Evolutionary conservation across 2,329 filamentous ascomycete species (phyloP), one percentile per base, ranked within the genome.

Genomic region (Coniochaeta pulveracea): DNA sequence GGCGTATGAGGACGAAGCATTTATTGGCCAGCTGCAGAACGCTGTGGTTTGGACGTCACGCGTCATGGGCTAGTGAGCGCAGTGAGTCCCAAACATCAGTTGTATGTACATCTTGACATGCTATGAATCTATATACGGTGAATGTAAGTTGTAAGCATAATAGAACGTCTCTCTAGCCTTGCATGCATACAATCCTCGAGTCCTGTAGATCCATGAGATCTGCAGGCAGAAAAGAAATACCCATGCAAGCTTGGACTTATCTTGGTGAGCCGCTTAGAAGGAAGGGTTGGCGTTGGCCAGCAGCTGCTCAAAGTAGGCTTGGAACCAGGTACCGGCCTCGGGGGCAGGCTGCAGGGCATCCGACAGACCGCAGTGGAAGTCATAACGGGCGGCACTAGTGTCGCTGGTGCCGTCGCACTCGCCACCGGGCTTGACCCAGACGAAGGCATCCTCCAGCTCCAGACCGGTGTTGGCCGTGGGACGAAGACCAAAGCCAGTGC

Each of bases 381-480:
- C 69, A 48, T 69, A 76, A 33, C 66, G 64, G 14, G 54, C 41
- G 8, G 72, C 61, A 21, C 45, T 54, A 24, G 55, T 59, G 45
- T 72, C 54, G 22, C 60, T 66, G 23, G 63, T 66, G 40, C 62
- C 63, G 41, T 67, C 63, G 27, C 59, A 81, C 49, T 70, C 66
- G 39, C 66, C 66, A 41, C 77, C 77, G 4, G 77, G 77, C 65
- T 81, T 82, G 44, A 80, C 60, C 77, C 77, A 81, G 37, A 80
- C 76, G 42, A 81, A 76, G 25, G 76, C 74, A 50, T 82, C 78
- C 21, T 69, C 60, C 12, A 76, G 57, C 2, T 55, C 48, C 40
- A 74, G 64, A 10, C 69, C 72, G 7, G 76, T 81, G 47, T 71
- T 59, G n/a, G 72, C 62, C 4, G 69, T 69, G 2, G 76, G 75